These are phyloP conservation scores for Magnaporthiopsis poae DNA, from an alignment of 2,329 filamentous ascomycete species.

Conservation along the genomic window DNA sequence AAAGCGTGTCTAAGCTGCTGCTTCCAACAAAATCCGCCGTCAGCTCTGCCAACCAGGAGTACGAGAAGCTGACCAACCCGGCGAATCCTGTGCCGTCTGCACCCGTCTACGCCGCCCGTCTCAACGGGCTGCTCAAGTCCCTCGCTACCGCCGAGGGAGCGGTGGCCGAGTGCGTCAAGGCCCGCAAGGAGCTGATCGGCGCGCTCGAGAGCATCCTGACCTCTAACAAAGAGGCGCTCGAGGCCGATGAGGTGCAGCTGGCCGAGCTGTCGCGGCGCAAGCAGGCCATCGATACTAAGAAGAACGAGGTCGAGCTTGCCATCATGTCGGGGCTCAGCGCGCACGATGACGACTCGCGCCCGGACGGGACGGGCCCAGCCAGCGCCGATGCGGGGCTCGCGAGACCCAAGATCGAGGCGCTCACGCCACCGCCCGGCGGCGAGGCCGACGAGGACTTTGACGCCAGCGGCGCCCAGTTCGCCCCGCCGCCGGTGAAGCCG, in stretches of 20 bases:
- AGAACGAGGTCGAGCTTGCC: conserved; percentile 77
- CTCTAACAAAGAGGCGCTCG: conserved; percentile 59
- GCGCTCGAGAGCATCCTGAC: conserved; percentile 76
- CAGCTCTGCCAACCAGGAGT: conserved; percentile 68
- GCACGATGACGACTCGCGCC: conserved; percentile 1
- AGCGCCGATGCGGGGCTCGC: conserved; percentile 64
- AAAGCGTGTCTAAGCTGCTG: conserved; percentile 62
- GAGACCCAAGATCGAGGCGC: conserved; percentile 22
- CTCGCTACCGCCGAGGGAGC: conserved; percentile 81
- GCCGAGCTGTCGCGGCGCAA: conserved; percentile 57
- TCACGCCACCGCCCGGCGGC: conserved; percentile 68
- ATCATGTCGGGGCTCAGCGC: conserved; percentile 70
- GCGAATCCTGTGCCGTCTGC: conserved; percentile 61
- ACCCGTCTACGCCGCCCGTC: conserved; percentile 80
- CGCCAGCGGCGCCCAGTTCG: conserved; percentile 6
- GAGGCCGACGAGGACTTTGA: conserved; percentile 21
- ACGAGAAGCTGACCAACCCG: conserved; percentile 68
- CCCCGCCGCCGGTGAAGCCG: conserved; percentile 10
- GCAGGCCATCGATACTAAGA: conserved; percentile 65
- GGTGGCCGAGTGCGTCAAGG: conserved; percentile 80
- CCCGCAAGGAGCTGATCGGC: conserved; percentile 64
- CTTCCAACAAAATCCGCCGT: conserved; percentile 57
- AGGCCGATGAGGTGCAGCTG: conserved; percentile 58
- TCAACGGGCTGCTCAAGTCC: conserved; percentile 81
- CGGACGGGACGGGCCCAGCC: conserved; percentile 41